Base-by-base conservation (phyloP, 2,329 filamentous ascomycete species). In the Phialophora macrospora region DNA sequence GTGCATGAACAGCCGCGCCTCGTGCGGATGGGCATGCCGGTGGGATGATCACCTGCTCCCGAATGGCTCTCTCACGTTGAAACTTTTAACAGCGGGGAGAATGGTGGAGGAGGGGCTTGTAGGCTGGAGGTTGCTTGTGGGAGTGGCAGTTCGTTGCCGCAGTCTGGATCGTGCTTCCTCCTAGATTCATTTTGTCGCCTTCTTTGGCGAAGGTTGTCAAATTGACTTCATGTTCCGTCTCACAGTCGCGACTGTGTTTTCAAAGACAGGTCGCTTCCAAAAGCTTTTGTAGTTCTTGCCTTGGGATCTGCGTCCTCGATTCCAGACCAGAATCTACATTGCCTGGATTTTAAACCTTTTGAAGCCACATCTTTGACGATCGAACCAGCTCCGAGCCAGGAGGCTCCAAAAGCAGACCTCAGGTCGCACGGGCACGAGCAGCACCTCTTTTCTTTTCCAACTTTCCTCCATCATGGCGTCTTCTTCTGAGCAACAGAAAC, bases 401-500 rank as follows among this genome's bases (percentile, higher is more conserved):
- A 44, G 38, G 4, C 38, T 44, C 17, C 38, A 8, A n/a, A n/a
- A 44, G 17, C 1, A 7, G 7, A n/a, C 17, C n/a, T 44, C 1
- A 44, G 4, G 6, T 44, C 17, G 17, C 6, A 8, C 17, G 17
- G 38, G 17, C 38, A 7, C 14, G 17, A 44, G 17, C 17, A n/a
- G 38, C 17, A 24, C 24, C 24, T 3, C 24, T 8, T n/a, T 3
- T 44, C 17, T 44, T 6, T 44, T 8, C 8, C 14, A 7, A 7
- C 14, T 2, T 3, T 8, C 14, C 1, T 44, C 14, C 38, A 1
- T 20, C 48, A 51, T 51, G 48, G 48, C 20, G 20, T 51, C 48
- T 26, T 51, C 52, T 24, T 51, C 52, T 28, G 52, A 34, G 52
- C 24, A 55, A 8, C 49, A 48, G 6, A 55, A 62, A 62, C 60